A percentile compares a stretch with the other conserved stretches of the same genome.
These are phyloP conservation scores for Aspergillus melleus DNA, from an alignment of 2,329 filamentous ascomycete species.

Conservation along the genomic window DNA sequence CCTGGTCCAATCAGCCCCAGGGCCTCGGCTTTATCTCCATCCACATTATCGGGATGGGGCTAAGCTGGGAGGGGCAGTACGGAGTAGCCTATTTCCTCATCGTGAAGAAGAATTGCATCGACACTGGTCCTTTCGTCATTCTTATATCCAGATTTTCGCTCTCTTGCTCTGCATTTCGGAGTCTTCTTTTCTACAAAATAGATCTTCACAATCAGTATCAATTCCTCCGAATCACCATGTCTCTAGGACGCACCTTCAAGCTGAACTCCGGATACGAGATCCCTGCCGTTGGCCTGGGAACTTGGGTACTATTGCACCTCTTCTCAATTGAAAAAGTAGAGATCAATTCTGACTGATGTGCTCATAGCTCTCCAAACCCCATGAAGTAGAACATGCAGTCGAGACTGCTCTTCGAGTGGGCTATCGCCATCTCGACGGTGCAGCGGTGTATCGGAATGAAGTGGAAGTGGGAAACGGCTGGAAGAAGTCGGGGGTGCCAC, in stretches of 20 bases:
- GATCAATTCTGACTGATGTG: no score
- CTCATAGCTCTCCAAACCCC: conserved; percentile 32
- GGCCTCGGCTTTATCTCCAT: no score
- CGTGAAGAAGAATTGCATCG: no score
- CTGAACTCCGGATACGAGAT: conserved; percentile 46
- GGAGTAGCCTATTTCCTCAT: no score
- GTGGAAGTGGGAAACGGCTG: conserved; percentile 33
- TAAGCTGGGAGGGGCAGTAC: no score
- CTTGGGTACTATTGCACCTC: conserved; percentile 33
- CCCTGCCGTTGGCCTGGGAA: conserved; percentile 45
- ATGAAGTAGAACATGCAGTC: conserved; percentile 52
- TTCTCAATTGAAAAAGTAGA: no score
- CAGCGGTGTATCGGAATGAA: conserved; percentile 41
- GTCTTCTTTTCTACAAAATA: background rate
- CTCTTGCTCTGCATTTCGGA: background rate
- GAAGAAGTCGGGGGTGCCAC: conserved; percentile 34
- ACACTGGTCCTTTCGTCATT: no score
- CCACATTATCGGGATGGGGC: no score
- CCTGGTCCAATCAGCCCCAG: no score
- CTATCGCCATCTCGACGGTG: conserved; percentile 47
- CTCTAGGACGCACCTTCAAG: conserved; percentile 37
- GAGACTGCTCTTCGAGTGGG: conserved; percentile 43
- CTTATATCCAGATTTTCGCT: background rate
- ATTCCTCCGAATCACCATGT: conserved; percentile 23
- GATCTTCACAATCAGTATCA: background rate